A percentile compares a stretch with the other conserved stretches of the same genome.
phyloP scores from a whole-genome alignment of 2,329 filamentous ascomycete species.

The Epichloe sibirici region DNA sequence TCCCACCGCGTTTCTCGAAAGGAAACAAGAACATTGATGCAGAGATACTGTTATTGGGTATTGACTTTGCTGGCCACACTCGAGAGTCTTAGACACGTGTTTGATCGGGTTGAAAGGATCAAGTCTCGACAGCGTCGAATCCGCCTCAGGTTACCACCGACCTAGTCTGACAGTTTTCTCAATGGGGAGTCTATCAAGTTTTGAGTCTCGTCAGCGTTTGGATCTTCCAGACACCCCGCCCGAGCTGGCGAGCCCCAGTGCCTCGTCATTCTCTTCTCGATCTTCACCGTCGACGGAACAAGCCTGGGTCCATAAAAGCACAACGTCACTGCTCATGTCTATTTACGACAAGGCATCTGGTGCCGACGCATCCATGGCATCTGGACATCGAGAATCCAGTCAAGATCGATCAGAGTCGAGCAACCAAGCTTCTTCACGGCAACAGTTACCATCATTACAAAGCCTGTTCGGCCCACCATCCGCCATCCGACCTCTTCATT shows the following conservation, averaged over 20 bases:
- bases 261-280: slow-evolving; percentile 34
- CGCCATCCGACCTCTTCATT: slow-evolving; percentile 30
- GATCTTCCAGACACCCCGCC: slow-evolving; percentile 41
- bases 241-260: slow-evolving; percentile 39
- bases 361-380: slow-evolving; percentile 30
- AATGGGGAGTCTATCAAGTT: slow-evolving; percentile 43
- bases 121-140: not conserved
- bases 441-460: slow-evolving; percentile 43
- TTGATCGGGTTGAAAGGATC: not conserved
- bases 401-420: slow-evolving; percentile 23
- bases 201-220: slow-evolving; percentile 38
- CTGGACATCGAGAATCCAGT: slow-evolving; percentile 23
- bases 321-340: slow-evolving; percentile 43
- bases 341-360: slow-evolving; percentile 39
- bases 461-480: slow-evolving; percentile 42
- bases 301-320: slow-evolving; percentile 28
- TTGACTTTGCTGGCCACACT: not conserved
- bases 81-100: not conserved
- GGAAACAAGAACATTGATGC: not conserved
- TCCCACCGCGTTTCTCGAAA: not conserved
- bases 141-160: not conserved
- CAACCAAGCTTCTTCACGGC: slow-evolving; percentile 21
- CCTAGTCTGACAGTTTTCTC: slow-evolving; percentile 19
- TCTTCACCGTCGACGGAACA: slow-evolving; percentile 31
- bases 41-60: not conserved